phyloP scores from a whole-genome alignment of 805 yeast genomes.

The Sugiyamaella chiloensis region DNA sequence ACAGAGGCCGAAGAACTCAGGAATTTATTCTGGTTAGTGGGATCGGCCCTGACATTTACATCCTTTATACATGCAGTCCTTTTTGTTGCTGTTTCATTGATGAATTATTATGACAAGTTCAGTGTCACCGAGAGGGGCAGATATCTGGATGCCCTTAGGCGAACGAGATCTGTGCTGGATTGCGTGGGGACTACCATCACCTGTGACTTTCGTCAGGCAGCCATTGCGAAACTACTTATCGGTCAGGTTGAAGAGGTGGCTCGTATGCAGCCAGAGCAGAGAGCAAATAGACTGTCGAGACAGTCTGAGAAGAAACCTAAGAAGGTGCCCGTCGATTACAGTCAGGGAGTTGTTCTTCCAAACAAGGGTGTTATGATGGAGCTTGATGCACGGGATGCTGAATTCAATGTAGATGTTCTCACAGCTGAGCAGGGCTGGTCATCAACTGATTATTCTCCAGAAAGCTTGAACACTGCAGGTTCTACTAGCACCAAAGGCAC shows the following conservation, averaged over 20 bases:
- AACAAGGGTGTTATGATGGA: constrained; percentile 15
- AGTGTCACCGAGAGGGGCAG: constrained; percentile 11
- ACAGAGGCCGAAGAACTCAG: constrained; percentile 14
- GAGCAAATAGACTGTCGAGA: constrained; percentile 1
- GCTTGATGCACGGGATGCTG: constrained; percentile 20
- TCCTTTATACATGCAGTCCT: constrained; percentile 22
- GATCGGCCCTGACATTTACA: constrained; percentile 13
- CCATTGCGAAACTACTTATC: constrained; percentile 18
- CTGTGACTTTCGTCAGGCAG: constrained; percentile 16
- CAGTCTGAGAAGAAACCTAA: not conserved
- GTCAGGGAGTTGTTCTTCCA: not conserved
- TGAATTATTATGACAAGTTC: constrained; percentile 18
- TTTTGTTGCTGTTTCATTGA: constrained; percentile 16
- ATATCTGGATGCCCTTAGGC: constrained; percentile 13
- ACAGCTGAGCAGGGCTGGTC: constrained; percentile 7
- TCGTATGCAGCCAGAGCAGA: constrained; percentile 16
- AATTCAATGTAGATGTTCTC: constrained; percentile 12
- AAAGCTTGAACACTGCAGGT: constrained; percentile 10
- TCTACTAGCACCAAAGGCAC: constrained; percentile 3
- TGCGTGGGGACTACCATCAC: constrained; percentile 11
- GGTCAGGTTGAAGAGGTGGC: constrained; percentile 19
- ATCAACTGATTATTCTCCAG: constrained; percentile 13
- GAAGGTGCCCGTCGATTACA: not conserved
- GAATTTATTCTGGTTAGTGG: constrained; percentile 16
- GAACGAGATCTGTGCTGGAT: constrained; percentile 12